Evolutionary conservation across 768 basidiomycete species (phyloP).

Genomic region (Trametes gibbosa): DNA sequence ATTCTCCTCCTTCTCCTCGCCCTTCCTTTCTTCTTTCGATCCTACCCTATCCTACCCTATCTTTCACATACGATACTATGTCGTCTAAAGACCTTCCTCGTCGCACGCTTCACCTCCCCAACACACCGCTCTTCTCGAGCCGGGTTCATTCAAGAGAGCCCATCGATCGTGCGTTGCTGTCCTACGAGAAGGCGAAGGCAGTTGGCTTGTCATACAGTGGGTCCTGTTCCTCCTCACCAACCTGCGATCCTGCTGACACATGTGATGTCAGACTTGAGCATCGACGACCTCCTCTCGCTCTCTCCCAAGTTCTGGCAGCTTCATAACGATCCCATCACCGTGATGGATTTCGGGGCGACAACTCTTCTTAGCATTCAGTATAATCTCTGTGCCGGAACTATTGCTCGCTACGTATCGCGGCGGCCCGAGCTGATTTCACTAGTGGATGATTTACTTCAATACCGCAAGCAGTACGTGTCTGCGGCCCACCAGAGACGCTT

Average conservation of each 20-base stretch:
- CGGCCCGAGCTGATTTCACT: slow-evolving; percentile 25
- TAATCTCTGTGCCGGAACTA: slow-evolving; percentile 27
- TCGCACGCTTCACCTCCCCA: slow-evolving; percentile 4
- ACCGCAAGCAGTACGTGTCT: slow-evolving; percentile 30
- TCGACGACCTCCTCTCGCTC: slow-evolving; percentile 24
- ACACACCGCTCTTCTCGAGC: slow-evolving; percentile 11
- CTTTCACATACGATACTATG: neutral
- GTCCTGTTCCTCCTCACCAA: slow-evolving; percentile 18
- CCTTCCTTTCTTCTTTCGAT: neutral
- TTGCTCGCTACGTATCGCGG: slow-evolving; percentile 21
- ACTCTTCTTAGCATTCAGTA: slow-evolving; percentile 29
- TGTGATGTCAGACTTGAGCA: slow-evolving; percentile 15
- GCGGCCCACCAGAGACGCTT: too few relatives aligned
- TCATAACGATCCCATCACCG: slow-evolving; percentile 24
- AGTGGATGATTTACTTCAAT: slow-evolving; percentile 27
- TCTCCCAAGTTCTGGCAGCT: slow-evolving; percentile 29
- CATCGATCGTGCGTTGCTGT: slow-evolving; percentile 5
- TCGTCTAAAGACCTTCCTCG: neutral
- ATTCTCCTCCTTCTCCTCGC: neutral
- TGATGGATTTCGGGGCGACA: slow-evolving; percentile 25
- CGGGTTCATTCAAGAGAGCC: slow-evolving; percentile 3
- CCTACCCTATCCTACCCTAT: neutral
- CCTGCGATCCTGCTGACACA: neutral
- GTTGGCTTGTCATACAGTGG: slow-evolving; percentile 19
- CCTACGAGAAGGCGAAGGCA: slow-evolving; percentile 23